phyloP scores from a whole-genome alignment of 352 stramenopile species.

The Saprolegnia diclina region DNA sequence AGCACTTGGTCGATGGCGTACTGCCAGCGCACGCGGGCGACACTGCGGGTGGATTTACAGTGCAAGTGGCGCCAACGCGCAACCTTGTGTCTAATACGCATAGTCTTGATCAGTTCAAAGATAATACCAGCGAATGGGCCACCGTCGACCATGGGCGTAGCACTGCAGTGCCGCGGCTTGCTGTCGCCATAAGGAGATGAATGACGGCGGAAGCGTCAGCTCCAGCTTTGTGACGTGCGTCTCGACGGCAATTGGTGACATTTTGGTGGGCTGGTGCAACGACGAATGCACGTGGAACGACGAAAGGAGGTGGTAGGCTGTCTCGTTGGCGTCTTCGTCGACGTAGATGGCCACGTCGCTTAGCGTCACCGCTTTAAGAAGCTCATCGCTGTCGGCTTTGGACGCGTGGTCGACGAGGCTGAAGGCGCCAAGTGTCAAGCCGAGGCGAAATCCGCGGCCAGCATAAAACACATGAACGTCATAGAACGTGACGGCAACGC shows the following conservation, averaged over 20 bases:
- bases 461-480: constrained; percentile 18
- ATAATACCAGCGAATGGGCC: not conserved
- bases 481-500: not conserved
- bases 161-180: not conserved
- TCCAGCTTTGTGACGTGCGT: not conserved
- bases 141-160: not conserved
- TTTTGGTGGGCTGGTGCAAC: not conserved
- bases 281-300: not conserved
- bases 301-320: not conserved
- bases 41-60: not conserved
- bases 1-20: not conserved
- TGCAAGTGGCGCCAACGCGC: not conserved
- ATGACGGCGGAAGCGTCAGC: not conserved
- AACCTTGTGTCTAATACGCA: constrained; percentile 5
- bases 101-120: constrained; percentile 1
- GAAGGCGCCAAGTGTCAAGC: not conserved
- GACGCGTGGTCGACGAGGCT: not conserved
- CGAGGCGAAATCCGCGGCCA: not conserved
- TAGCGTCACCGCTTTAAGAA: not conserved
- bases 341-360: not conserved
- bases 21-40: not conserved
- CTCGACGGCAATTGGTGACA: not conserved
- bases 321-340: not conserved
- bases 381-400: not conserved
- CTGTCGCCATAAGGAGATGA: not conserved